Conservation (phyloP, 2,329 filamentous ascomycete species). For the Pleomassaria siparia region DNA sequence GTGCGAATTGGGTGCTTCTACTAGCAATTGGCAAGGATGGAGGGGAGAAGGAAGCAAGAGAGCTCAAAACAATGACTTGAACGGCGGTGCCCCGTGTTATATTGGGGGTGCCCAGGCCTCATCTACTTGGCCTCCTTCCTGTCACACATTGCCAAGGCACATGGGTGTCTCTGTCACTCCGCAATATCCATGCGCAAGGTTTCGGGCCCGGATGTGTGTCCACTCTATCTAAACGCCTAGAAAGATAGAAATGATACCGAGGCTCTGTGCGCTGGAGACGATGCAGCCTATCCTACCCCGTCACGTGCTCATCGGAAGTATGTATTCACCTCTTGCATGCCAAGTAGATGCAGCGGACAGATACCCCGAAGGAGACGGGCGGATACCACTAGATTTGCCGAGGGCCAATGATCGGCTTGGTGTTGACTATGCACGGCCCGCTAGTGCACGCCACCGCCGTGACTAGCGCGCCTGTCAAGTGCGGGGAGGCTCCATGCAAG, state of each 20-base stretch:
- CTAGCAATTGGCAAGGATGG: background rate
- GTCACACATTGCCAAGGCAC: background rate
- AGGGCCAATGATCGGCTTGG: background rate
- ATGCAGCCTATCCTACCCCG: too few relatives aligned
- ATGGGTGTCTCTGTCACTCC: background rate
- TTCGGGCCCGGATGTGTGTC: background rate
- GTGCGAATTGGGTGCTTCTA: background rate
- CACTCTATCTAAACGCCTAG: background rate
- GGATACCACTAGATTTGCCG: background rate
- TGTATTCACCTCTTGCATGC: too few relatives aligned
- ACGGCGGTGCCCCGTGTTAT: background rate
- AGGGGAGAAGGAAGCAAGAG: background rate
- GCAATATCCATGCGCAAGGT: background rate
- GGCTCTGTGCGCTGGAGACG: background rate
- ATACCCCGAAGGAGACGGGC: background rate
- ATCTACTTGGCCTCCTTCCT: constrained; percentile 1
- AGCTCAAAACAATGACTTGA: background rate
- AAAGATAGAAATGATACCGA: background rate
- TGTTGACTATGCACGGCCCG: background rate
- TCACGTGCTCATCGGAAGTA: too few relatives aligned
- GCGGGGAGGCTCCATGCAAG: background rate
- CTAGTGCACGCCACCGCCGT: background rate
- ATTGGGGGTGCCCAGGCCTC: background rate
- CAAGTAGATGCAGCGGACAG: background rate
- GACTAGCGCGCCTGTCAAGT: background rate